Evolutionary conservation across 352 stramenopile genomes (phyloP).

Genomic region (Phytophthora aleatoria): DNA sequence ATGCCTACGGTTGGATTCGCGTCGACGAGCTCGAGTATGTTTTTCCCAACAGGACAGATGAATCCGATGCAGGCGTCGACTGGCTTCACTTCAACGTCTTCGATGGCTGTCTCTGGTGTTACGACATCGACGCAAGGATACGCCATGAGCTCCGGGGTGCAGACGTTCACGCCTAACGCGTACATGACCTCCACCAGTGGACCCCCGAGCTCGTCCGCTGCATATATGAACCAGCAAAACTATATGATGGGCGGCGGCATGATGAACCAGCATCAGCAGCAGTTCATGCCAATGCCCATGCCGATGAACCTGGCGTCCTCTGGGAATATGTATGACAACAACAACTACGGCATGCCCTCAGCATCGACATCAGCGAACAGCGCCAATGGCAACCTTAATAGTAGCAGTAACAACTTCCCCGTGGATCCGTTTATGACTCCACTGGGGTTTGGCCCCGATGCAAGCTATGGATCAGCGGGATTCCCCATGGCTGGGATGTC

Average conservation of each 20-base stretch:
- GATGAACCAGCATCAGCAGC: conserved; percentile 57
- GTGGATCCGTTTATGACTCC: conserved; percentile 75
- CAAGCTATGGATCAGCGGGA: conserved; percentile 38
- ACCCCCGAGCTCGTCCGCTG: conserved; percentile 25
- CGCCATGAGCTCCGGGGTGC: conserved; percentile 35
- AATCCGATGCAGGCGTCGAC: conserved; percentile 32
- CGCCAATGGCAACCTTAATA: conserved; percentile 22
- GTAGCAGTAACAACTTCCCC: conserved; percentile 46
- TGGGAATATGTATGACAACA: conserved; percentile 58
- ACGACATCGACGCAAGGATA: conserved; percentile 41
- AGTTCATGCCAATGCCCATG: conserved; percentile 71
- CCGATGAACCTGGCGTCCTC: conserved; percentile 50
- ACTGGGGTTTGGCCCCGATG: conserved; percentile 36
- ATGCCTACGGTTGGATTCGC: conserved; percentile 38
- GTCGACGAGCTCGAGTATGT: conserved; percentile 39
- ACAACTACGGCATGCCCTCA: conserved; percentile 40
- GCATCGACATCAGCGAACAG: conserved; percentile 20
- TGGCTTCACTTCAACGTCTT: conserved; percentile 31
- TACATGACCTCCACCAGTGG: conserved; percentile 43
- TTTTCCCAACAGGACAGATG: conserved; percentile 38
- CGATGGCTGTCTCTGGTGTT: conserved; percentile 31
- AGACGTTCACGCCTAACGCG: conserved; percentile 43
- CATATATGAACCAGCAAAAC: conserved; percentile 52
- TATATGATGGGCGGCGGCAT: conserved; percentile 56
- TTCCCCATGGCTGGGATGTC: conserved; percentile 49